Evolutionary conservation across 139 green algal genomes (phyloP).

Genomic region (Micractinium conductrix): DNA sequence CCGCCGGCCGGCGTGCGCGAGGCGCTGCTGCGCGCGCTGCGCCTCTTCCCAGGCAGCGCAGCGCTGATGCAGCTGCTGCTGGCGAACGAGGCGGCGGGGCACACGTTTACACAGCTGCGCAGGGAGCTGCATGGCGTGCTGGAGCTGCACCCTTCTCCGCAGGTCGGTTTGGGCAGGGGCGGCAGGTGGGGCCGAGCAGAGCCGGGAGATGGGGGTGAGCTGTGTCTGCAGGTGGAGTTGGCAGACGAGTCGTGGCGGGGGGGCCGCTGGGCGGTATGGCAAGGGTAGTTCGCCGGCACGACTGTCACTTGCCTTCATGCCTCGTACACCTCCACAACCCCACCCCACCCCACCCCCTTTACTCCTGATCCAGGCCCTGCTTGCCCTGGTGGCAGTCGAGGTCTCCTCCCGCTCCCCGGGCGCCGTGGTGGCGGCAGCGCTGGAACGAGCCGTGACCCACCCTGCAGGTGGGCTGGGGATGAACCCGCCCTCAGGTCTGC

Average conservation of each 20-base stretch:
- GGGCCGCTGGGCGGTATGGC: too few relatives aligned
- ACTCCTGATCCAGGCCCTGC: neutral
- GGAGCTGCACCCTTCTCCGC: constrained; percentile 1
- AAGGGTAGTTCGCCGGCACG: too few relatives aligned
- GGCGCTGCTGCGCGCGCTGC: constrained; percentile 38
- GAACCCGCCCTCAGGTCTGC: too few relatives aligned
- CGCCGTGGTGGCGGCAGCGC: constrained; percentile 16
- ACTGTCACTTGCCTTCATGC: too few relatives aligned
- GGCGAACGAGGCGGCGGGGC: constrained; percentile 35
- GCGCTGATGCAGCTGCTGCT: constrained; percentile 51
- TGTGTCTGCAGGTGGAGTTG: too few relatives aligned
- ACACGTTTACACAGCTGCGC: constrained; percentile 32
- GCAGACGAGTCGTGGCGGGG: too few relatives aligned
- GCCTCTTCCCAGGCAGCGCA: constrained; percentile 48
- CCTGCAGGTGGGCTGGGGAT: too few relatives aligned
- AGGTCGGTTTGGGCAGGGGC: too few relatives aligned
- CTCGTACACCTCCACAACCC: too few relatives aligned
- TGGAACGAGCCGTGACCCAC: constrained; percentile 34
- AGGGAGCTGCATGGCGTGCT: neutral
- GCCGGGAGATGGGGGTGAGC: too few relatives aligned
- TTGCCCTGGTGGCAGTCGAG: constrained; percentile 25
- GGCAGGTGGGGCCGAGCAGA: too few relatives aligned
- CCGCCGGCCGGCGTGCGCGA: neutral
- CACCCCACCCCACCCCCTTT: too few relatives aligned
- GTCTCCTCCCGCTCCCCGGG: constrained; percentile 25